Percentiles rank a stretch among this genome's conserved stretches.
Evolutionary conservation across 345 rosid species (phyloP).

Genomic region (Eucalyptus marginata): DNA sequence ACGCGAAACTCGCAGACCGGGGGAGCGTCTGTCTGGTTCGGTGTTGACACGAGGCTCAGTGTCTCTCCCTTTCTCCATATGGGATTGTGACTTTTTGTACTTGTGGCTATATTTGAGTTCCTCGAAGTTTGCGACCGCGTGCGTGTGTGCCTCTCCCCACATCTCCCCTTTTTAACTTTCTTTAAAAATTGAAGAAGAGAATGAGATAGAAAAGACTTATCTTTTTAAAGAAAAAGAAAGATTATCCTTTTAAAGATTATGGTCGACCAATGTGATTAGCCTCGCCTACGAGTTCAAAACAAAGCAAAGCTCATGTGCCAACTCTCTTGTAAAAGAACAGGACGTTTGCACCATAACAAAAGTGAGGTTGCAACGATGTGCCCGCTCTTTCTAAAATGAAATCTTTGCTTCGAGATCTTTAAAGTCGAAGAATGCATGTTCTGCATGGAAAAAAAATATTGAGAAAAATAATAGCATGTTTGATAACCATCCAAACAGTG

Average conservation of each 20-base stretch:
- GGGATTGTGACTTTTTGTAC: background rate
- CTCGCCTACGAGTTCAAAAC: background rate
- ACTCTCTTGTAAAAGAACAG: background rate
- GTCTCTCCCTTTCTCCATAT: background rate
- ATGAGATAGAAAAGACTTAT: too few relatives aligned
- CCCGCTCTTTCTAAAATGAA: background rate
- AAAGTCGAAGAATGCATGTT: background rate
- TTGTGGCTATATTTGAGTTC: background rate
- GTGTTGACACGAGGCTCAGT: background rate
- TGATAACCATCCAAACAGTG: too few relatives aligned
- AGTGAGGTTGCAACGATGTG: background rate
- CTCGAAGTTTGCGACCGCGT: background rate
- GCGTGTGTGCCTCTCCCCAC: background rate
- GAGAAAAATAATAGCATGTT: background rate
- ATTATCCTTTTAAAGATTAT: background rate
- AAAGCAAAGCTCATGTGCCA: background rate
- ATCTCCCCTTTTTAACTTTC: background rate
- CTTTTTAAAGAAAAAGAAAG: background rate
- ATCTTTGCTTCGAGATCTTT: background rate
- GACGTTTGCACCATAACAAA: background rate
- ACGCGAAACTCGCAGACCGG: background rate
- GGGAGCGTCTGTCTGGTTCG: background rate
- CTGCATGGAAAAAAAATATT: background rate
- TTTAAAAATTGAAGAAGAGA: background rate
- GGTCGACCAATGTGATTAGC: background rate